Evolutionary conservation across 78 protist species (phyloP), one percentile per base, ranked within the genome.

Genomic region (Dictyostelium brefeldianum): DNA sequence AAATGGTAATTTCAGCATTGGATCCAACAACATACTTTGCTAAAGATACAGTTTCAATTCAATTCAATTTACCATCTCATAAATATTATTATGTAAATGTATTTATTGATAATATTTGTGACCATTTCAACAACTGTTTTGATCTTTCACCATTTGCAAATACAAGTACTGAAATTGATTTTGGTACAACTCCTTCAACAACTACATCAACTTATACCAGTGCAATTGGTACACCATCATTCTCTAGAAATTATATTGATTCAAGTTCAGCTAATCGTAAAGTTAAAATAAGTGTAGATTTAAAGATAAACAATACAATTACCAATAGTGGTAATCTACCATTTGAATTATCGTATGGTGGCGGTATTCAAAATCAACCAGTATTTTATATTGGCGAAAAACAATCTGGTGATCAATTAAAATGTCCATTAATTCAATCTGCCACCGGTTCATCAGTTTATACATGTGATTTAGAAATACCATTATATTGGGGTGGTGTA

Each of bases 401-500:
- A 67, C 25, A 67, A 31, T 27, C 75, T 9, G 29, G 29, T 31
- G 75, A 67, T 5, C 27, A 31, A 31, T 15, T 67, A 14, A 20
- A 25, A 17, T 67, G 75, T 31, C 48, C 75, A 67, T 11, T 67
- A 2, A 67, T 29, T 14, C 75, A 67, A 67, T 27, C 7, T 67
- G 29, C 41, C 27, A 29, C 2, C 14, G 12, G n/a, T n/a, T 65
- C 74, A 31, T 31, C 75, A 31, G 11, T 31, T 5, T 67, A 31
- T 67, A 67, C 25, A 6, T 67, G 75, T 31, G 47, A 67, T 31
- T 27, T 67, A 41, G 75, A 67, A 14, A 29, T 67, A 5, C 75
- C 75, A 67, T 67, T 67, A 25, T 62, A 62, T 11, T 62, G 70
- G 70, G 70, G 70, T 59, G 70, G 70, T 36, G 12, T 67, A 67